phyloP scores from a whole-genome alignment of 73 alveolate species.

The Paramecium primaurelia region DNA sequence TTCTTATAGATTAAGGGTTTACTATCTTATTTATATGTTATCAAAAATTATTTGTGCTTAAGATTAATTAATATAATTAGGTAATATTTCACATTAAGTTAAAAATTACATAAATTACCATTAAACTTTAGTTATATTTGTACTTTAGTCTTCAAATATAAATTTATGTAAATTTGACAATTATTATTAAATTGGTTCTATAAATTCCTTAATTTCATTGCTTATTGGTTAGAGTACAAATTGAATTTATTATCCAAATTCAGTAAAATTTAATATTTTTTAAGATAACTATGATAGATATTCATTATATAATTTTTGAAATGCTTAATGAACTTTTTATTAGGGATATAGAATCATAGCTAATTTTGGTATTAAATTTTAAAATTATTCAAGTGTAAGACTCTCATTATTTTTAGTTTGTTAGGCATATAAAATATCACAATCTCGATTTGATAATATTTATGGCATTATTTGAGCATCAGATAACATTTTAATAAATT shows the following conservation, averaged over 20 bases:
- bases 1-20: background rate
- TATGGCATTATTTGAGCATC: constrained; percentile 11
- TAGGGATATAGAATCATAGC: background rate
- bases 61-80: constrained; percentile 6
- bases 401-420: constrained; percentile 19
- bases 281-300: background rate
- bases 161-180: background rate
- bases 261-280: constrained; percentile 8
- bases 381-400: constrained; percentile 18
- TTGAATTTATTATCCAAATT: background rate
- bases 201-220: background rate
- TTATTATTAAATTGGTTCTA: background rate
- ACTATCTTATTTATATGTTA: background rate
- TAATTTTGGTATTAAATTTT: constrained; percentile 1
- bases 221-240: background rate
- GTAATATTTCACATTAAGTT: constrained; percentile 15
- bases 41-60: background rate
- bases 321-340: background rate
- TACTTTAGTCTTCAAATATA: constrained; percentile 22
- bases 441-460: constrained; percentile 5
- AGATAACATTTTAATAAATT: background rate
- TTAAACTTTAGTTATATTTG: background rate
- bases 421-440: constrained; percentile 10
- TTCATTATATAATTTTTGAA: background rate
- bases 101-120: constrained; percentile 7